Evolutionary conservation across 768 basidiomycete genomes (phyloP), one percentile per base, ranked within the genome.

Genomic region (Tylopilus subfusipes): DNA sequence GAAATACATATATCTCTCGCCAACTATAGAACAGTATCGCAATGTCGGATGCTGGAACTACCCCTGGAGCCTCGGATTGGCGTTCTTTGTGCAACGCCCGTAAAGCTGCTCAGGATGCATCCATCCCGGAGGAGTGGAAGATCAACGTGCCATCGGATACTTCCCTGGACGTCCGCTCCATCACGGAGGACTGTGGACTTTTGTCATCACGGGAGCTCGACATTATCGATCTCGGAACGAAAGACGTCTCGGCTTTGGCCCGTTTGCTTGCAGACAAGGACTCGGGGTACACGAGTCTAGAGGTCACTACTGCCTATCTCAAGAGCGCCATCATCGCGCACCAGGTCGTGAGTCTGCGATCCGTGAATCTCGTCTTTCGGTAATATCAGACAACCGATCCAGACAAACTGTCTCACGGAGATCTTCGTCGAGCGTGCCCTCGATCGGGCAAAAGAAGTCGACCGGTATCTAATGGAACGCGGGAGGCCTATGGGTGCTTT

Each of bases 401-500:
- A 67, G 66, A 67, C 66, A 16, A 67, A 67, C 30, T 68, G 67
- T 38, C 60, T 67, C 31, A 64, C 67, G 10, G 66, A 67, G 22
- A 62, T 67, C 8, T 67, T 67, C 27, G 46, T 68, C 3, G 67
- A 64, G 16, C 64, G 60, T 14, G 62, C 62, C 12, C 59, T 68
- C 14, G 53, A 62, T 48, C 59, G 67, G 25, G 66, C 67, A 14
- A 66, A 24, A 36, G 67, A 68, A 48, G 62, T 66, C 4, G 66
- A 67, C 29, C 55, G 7, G 22, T 62, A 67, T 42, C 14, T 67
- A 18, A 45, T 14, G n/a, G 62, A 64, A 30, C 61, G 25, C 8
- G 59, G 62, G 21, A 21, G 58, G 33, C 59, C 62, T 22, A 66
- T 63, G 10, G 81, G 81, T 2, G 75, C 79, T 29, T 66, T 82